These are phyloP conservation scores for Lactifluus echinatus DNA, from an alignment of 768 basidiomycete species.

Conservation along the genomic window DNA sequence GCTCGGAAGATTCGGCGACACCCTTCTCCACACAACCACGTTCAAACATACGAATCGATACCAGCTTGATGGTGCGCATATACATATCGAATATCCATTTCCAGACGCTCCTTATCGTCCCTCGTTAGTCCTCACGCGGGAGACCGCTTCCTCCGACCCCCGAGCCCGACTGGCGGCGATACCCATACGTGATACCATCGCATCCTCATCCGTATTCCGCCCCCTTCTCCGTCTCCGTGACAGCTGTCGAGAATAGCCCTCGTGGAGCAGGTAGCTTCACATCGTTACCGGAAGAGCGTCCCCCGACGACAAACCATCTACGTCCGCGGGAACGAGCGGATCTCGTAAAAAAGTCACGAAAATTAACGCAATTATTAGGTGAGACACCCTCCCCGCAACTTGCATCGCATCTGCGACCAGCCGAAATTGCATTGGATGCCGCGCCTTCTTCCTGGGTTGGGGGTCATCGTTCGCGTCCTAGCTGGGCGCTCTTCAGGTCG, in stretches of 20 bases:
- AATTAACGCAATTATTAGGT: slow-evolving; percentile 76
- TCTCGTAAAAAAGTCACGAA: slow-evolving; percentile 62
- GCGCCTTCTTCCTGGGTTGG: neutral
- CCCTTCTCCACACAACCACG: neutral
- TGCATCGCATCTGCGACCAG: slow-evolving; percentile 6
- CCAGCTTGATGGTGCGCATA: slow-evolving; percentile 5
- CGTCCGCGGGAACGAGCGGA: slow-evolving; percentile 58
- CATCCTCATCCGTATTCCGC: slow-evolving; percentile 9
- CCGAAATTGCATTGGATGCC: neutral
- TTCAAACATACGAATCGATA: slow-evolving; percentile 4
- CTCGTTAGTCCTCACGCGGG: neutral
- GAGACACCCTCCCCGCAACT: slow-evolving; percentile 37
- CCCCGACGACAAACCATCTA: slow-evolving; percentile 63
- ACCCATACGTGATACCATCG: slow-evolving; percentile 17
- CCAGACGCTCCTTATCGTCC: neutral
- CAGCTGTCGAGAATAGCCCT: slow-evolving; percentile 12
- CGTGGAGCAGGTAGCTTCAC: slow-evolving; percentile 9
- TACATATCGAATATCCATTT: neutral
- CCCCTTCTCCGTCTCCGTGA: slow-evolving; percentile 1
- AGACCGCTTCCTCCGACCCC: slow-evolving; percentile 41
- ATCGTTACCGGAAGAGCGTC: slow-evolving; percentile 28
- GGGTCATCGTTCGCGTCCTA: neutral
- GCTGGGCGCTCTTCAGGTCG: neutral
- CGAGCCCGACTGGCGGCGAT: slow-evolving; percentile 38
- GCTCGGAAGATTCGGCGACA: neutral